Conservation (phyloP, 139 green algal species). For the Astrephomene gubernaculifera region DNA sequence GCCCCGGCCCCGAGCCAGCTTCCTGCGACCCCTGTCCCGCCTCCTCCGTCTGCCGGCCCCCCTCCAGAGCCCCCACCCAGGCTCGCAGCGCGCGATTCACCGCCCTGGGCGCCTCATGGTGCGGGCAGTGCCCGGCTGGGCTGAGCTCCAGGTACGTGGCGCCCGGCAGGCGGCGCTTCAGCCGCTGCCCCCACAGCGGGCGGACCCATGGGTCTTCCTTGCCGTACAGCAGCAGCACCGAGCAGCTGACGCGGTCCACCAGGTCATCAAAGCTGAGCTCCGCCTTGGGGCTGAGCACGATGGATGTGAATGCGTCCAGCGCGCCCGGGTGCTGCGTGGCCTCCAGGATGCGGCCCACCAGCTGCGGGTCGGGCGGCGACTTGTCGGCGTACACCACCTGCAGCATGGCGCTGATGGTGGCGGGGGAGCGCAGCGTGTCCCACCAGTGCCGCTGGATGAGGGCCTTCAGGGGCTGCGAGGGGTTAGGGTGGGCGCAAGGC, state of each 20-base stretch:
- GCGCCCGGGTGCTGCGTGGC: constrained; percentile 64
- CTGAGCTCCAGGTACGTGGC: constrained; percentile 70
- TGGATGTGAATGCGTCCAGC: constrained; percentile 70
- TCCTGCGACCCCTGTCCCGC: not conserved
- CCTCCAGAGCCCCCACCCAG: constrained; percentile 33
- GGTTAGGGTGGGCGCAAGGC: too few species aligned
- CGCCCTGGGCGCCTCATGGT: constrained; percentile 68
- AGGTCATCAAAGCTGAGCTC: constrained; percentile 63
- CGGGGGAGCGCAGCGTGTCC: constrained; percentile 56
- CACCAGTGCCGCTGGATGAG: constrained; percentile 52
- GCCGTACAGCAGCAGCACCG: constrained; percentile 47
- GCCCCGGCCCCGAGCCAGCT: not conserved
- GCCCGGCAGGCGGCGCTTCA: constrained; percentile 5
- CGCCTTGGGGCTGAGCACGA: constrained; percentile 63
- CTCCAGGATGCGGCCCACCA: constrained; percentile 47
- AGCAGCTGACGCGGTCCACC: constrained; percentile 45
- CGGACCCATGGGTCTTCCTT: constrained; percentile 80
- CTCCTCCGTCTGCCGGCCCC: not conserved
- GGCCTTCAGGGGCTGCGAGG: constrained; percentile 45
- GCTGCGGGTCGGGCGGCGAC: constrained; percentile 20
- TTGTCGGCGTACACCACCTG: constrained; percentile 67
- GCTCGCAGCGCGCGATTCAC: constrained; percentile 41
- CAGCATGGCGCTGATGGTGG: constrained; percentile 55
- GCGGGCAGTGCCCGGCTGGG: constrained; percentile 72
- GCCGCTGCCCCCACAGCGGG: constrained; percentile 70